Conservation (phyloP, 768 basidiomycete species). For the Lentinula guzmanii region DNA sequence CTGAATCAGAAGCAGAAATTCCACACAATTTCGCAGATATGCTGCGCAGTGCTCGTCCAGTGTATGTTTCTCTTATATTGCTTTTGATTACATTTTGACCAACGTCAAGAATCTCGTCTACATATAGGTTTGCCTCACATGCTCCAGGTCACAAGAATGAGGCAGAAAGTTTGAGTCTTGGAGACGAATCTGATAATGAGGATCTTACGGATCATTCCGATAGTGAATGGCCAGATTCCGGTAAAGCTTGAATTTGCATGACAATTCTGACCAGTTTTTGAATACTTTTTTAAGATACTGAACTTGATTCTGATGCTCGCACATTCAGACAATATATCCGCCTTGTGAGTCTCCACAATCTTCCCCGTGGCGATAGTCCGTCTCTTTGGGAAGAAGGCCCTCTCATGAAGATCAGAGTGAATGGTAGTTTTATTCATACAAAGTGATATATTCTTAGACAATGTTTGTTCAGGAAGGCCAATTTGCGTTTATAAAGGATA, state of each 20-base stretch:
- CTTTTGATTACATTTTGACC: neutral
- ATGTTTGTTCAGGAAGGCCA: neutral
- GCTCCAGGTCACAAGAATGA: slow-evolving; percentile 27
- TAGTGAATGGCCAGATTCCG: slow-evolving; percentile 41
- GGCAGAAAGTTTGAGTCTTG: slow-evolving; percentile 50
- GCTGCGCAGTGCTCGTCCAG: slow-evolving; percentile 66
- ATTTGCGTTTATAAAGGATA: neutral
- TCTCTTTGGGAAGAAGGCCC: slow-evolving; percentile 42
- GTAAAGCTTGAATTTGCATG: slow-evolving; percentile 22
- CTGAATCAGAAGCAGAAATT: slow-evolving; percentile 66
- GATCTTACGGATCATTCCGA: slow-evolving; percentile 57
- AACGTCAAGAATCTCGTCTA: neutral
- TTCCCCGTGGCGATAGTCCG: slow-evolving; percentile 24
- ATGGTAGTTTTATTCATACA: neutral
- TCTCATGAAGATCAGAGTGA: slow-evolving; percentile 39
- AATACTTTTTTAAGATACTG: slow-evolving; percentile 12
- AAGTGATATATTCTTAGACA: neutral
- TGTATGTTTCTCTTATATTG: slow-evolving; percentile 30
- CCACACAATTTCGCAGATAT: slow-evolving; percentile 44
- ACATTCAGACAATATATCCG: slow-evolving; percentile 42
- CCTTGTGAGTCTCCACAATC: slow-evolving; percentile 42
- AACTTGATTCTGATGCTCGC: slow-evolving; percentile 9
- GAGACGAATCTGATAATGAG: slow-evolving; percentile 76
- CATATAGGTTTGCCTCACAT: neutral
- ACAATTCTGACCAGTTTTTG: neutral